These are phyloP conservation scores for Ceratocystis huliohia DNA, from an alignment of 2,329 filamentous ascomycete genomes.

Conservation along the genomic window DNA sequence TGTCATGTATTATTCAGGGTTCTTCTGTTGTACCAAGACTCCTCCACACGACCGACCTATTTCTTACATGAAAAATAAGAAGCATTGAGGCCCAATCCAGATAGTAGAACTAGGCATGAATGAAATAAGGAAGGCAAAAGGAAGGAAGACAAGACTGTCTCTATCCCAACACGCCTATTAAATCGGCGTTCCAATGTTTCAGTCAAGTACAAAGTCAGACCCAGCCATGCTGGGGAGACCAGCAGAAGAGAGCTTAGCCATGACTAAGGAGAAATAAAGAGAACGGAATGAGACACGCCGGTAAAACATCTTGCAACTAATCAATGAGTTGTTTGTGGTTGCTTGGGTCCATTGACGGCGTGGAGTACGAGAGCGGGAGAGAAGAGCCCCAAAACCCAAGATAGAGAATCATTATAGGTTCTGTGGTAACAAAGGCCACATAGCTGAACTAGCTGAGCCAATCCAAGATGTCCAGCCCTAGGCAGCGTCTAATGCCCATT, in stretches of 20 bases:
- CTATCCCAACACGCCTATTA: not conserved
- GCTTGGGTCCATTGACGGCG: not conserved
- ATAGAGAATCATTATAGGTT: too few species aligned
- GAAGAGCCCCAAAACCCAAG: too few species aligned
- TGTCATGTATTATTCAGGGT: not conserved
- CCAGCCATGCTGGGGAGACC: not conserved
- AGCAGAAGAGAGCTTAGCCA: not conserved
- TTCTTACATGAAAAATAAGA: not conserved
- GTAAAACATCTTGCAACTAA: not conserved
- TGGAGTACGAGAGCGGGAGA: not conserved
- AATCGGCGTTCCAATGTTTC: conserved; percentile 4
- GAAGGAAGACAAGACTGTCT: not conserved
- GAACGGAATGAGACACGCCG: not conserved
- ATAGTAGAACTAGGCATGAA: not conserved
- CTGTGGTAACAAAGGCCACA: not conserved
- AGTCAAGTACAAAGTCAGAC: not conserved
- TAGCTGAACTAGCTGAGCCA: not conserved
- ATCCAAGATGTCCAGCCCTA: not conserved
- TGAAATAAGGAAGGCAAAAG: not conserved
- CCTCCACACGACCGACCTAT: not conserved
- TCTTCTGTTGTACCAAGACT: not conserved
- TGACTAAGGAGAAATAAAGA: not conserved
- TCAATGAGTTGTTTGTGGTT: not conserved
- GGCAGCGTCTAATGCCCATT: not conserved
- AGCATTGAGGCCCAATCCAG: conserved; percentile 1